Conservation (phyloP, 129 eudicot species). For the Cynara cardunculus region DNA sequence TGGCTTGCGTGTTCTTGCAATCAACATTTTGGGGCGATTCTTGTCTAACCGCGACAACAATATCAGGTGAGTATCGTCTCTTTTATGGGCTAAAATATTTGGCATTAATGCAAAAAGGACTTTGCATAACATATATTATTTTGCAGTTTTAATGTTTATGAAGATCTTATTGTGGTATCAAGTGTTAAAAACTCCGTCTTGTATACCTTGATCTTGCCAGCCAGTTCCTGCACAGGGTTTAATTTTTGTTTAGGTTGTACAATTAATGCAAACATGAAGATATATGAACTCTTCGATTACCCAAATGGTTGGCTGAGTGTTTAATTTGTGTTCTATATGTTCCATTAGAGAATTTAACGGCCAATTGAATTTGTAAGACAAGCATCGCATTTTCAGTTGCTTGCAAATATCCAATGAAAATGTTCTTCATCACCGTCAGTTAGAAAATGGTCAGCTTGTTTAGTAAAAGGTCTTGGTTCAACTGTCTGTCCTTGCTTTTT, state of each 20-base stretch:
- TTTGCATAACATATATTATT: background rate
- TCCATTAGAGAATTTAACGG: background rate
- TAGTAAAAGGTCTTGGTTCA: background rate
- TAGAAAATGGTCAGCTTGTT: background rate
- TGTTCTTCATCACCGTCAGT: background rate
- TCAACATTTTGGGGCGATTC: conserved; percentile 95
- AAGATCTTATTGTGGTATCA: conserved; percentile 7
- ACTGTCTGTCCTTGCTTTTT: background rate
- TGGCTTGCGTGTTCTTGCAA: conserved; percentile 95
- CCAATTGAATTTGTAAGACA: background rate
- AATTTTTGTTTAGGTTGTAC: background rate
- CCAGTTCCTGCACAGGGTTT: conserved; percentile 4
- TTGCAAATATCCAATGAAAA: background rate
- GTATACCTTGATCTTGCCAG: background rate
- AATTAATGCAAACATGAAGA: conserved; percentile 1
- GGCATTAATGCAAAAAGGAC: background rate
- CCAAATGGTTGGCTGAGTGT: background rate
- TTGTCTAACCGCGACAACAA: conserved; percentile 98
- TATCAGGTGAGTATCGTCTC: conserved; percentile 51
- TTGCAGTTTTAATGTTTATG: background rate
- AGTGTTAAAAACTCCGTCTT: background rate
- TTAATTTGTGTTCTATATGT: background rate
- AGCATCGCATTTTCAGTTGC: background rate
- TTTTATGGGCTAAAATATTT: conserved; percentile 2
- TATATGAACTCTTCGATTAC: background rate